Base-by-base conservation (phyloP, 257 asterid species). In the Solanum megistacrolobum region DNA sequence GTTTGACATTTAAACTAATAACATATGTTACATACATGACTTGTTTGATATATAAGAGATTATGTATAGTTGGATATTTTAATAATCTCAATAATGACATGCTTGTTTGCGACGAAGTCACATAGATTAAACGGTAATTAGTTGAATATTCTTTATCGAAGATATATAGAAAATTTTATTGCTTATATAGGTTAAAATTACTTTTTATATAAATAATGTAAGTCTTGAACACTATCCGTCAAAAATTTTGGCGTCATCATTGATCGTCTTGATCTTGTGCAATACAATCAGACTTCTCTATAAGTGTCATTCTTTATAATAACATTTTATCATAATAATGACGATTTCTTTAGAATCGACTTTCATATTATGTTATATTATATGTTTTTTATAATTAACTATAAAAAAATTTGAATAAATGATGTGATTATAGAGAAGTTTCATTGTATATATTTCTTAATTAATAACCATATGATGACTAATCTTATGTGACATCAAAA, bases 161-260 rank as follows among this genome's bases (percentile, higher is more conserved):
- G 1, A 0, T 25, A 68, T 27, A 68, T 68, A 12, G 1, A 68
- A 68, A 25, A 68, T 12, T 12, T 2, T 12, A 12, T 66, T 12
- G 9, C 9, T 66, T 25, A 2, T 8, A 11, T 25, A 12, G 21
- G 1, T 6, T 5, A 0, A 0, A 2, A 25, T 10, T 5, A 12
- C 0, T 1, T 27, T 5, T 25, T 25, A 66, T 27, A 2, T 25
- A 66, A 11, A 65, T 27, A 12, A 12, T 4, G 2, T 66, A 66
- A 27, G 9, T 12, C 35, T 5, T 5, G 5, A 66, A 66, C 9
- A 27, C 0, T 0, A 12, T 27, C 0, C 0, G 5, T 66, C 2
- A 66, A 66, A 66, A 66, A 0, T 5, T 65, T 0, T 65, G 0
- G 16, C 3, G 0, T 11, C 8, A 25, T n/a, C 34, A 65, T 65